A percentile compares a stretch with the other conserved stretches of the same genome.
Evolutionary conservation across 2,329 filamentous ascomycete species (phyloP).

Genomic region (Aschersonia sp.): DNA sequence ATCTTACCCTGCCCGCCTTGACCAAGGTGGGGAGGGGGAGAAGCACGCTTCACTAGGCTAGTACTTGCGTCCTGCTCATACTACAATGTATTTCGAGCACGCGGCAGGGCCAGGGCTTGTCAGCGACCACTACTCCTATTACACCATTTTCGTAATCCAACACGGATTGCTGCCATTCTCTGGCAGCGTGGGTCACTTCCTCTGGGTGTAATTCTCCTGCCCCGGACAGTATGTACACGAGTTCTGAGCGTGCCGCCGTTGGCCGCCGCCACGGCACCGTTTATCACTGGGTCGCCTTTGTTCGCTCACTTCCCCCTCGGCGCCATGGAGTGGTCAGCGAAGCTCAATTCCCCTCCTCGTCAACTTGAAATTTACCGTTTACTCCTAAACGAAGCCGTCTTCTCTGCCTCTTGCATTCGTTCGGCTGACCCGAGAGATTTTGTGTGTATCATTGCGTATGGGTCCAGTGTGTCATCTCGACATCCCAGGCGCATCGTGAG

Average conservation of each 20-base stretch:
- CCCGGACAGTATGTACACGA: conserved; percentile 1
- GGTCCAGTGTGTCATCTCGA: conserved; percentile 8
- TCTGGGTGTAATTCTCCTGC: neutral
- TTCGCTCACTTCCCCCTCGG: neutral
- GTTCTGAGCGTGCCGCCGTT: neutral
- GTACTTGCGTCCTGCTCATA: neutral
- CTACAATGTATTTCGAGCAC: conserved; percentile 1
- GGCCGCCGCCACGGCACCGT: conserved; percentile 5
- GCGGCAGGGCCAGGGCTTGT: conserved; percentile 1
- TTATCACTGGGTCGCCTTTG: conserved; percentile 3
- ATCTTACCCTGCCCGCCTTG: conserved; percentile 5
- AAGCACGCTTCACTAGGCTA: neutral
- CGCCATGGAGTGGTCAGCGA: neutral
- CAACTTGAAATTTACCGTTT: no score
- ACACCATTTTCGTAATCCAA: conserved; percentile 3
- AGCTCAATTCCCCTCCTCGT: no score
- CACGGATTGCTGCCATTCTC: conserved; percentile 3
- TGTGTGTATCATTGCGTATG: conserved; percentile 10
- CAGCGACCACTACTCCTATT: conserved; percentile 3
- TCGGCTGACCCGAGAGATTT: conserved; percentile 2
- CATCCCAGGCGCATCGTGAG: conserved; percentile 8
- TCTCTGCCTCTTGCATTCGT: conserved; percentile 2
- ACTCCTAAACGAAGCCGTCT: conserved; percentile 2
- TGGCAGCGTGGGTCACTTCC: conserved; percentile 2
- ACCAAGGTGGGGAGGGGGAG: conserved; percentile 3